Evolutionary conservation across 345 rosid genomes (phyloP).

Genomic region (Lepidium didymum): DNA sequence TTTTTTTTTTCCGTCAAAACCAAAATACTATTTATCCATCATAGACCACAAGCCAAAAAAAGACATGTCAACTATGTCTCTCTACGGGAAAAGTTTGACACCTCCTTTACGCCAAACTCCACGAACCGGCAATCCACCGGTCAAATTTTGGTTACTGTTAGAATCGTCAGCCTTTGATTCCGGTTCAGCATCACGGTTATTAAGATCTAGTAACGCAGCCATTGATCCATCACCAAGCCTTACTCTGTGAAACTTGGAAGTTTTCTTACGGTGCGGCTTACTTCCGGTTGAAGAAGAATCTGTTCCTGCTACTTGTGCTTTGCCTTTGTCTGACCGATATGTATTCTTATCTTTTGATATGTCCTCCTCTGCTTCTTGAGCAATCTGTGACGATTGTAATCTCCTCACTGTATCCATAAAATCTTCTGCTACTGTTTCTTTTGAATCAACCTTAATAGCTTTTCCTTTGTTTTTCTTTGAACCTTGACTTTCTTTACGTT

Average conservation of each 20-base stretch:
- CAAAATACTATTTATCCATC: no score
- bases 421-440: constrained; percentile 51
- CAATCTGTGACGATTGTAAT: constrained; percentile 40
- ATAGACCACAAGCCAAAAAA: no score
- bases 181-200: constrained; percentile 34
- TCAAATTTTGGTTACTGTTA: constrained; percentile 24
- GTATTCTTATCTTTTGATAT: constrained; percentile 43
- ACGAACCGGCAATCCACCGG: constrained; percentile 40
- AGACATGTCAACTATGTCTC: no score
- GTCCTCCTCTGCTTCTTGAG: constrained; percentile 38
- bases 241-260: constrained; percentile 64
- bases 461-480: constrained; percentile 45
- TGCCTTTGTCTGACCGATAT: constrained; percentile 51
- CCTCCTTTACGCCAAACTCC: constrained; percentile 75
- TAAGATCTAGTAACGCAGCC: constrained; percentile 50
- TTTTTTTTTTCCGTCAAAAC: no score
- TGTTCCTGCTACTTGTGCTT: constrained; percentile 27
- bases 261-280: constrained; percentile 59
- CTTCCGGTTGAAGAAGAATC: constrained; percentile 25
- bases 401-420: constrained; percentile 50
- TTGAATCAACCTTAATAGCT: constrained; percentile 29
- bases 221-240: constrained; percentile 85
- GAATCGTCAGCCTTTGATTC: constrained; percentile 13
- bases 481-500: constrained; percentile 13
- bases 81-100: constrained; percentile 42